Evolutionary conservation across 1,139 yeast genomes (phyloP), one percentile per base, ranked within the genome.

Genomic region (Kazachstania sp.): DNA sequence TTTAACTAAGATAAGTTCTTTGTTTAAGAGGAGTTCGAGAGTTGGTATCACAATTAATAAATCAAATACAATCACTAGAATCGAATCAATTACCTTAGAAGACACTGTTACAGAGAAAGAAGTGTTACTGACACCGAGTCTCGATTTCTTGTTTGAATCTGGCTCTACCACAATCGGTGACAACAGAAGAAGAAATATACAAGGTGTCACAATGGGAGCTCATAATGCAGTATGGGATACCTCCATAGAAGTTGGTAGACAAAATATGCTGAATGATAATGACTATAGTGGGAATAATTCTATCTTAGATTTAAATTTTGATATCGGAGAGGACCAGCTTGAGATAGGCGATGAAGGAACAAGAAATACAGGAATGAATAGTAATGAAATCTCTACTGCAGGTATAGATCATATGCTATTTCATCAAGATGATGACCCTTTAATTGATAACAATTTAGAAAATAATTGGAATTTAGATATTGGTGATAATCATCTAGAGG

Each of bases 51-150:
- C 75, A 0, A 65, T 73, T 28, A 65, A 71, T 51, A 69, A 78
- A 46, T 75, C 79, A 5, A 71, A 77, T 12, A 74, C 80, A 28
- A 70, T 80, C 31, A 67, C 78, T 19, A 73, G 77, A 47, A 66
- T 86, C 42, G 74, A 77, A 41, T 73, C 74, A 49, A 70, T 84
- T 49, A 76, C 82, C 0, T 72, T 86, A 51, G 81, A 77, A 55
- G 95, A 88, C 66, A 85, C 85, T 38, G 83, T 87, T 39, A 83
- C 95, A 0, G 86, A 82, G 48, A 75, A 80, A 43, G 95, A 87
- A 60, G 77, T 86, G 55, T 69, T 84, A 43, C 76, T 74, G 54
- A 83, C 79, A 55, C 85, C 80, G 40, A 83, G 81, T 38, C 70
- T 83, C 54, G 73, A 74, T 43, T 73, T 83, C 54, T 47, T 63